phyloP scores from a whole-genome alignment of 106 monocot species.

The Dioscorea alata region DNA sequence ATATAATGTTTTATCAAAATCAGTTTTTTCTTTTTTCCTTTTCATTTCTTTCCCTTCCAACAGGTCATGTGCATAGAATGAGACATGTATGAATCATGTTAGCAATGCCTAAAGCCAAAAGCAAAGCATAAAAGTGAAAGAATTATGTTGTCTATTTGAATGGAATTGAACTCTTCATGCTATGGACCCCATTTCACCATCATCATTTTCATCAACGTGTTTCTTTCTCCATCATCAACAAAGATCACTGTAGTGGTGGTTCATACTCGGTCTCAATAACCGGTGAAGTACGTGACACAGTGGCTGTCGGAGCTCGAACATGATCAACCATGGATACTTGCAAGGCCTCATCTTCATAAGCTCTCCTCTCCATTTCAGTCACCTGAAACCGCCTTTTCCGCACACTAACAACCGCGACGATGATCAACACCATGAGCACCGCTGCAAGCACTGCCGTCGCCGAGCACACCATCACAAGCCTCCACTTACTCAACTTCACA shows the following conservation, averaged over 20 bases:
- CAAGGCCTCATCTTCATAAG: constrained; percentile 73
- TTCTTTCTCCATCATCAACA: too few relatives aligned
- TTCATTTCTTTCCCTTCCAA: too few relatives aligned
- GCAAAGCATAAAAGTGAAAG: too few relatives aligned
- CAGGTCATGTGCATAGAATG: too few relatives aligned
- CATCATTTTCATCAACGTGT: too few relatives aligned
- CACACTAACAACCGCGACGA: constrained; percentile 39
- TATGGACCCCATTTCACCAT: too few relatives aligned
- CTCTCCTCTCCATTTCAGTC: constrained; percentile 65
- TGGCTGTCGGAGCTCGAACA: constrained; percentile 47
- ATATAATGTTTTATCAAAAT: too few relatives aligned
- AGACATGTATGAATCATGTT: too few relatives aligned
- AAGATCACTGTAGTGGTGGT: neutral
- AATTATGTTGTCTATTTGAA: too few relatives aligned
- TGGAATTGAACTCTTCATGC: too few relatives aligned
- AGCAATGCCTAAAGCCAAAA: too few relatives aligned
- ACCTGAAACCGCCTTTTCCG: constrained; percentile 24
- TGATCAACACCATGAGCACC: constrained; percentile 38
- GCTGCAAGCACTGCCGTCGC: constrained; percentile 15
- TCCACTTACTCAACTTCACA: constrained; percentile 25
- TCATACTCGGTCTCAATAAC: constrained; percentile 22
- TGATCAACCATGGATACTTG: constrained; percentile 66
- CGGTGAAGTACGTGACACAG: constrained; percentile 42
- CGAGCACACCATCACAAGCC: constrained; percentile 16
- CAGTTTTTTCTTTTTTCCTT: too few relatives aligned